phyloP scores from a whole-genome alignment of 306 rosid species.

The Malus sieversii region DNA sequence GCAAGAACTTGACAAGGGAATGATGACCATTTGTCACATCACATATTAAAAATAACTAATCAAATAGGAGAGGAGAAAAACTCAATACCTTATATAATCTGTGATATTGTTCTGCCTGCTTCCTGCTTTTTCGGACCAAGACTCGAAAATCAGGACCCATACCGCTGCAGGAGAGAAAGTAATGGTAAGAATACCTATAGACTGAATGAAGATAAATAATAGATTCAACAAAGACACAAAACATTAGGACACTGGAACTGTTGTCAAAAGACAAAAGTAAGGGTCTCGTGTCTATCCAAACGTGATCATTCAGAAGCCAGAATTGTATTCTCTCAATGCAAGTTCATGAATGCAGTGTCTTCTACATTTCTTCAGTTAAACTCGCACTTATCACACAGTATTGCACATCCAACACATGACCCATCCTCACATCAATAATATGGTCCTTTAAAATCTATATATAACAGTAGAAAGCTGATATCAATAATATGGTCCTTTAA shows the following conservation, averaged over 20 bases:
- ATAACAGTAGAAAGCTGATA: background rate
- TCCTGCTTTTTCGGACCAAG: constrained; percentile 90
- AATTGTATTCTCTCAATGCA: background rate
- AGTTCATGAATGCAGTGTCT: background rate
- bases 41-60: background rate
- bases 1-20: background rate
- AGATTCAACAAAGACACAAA: background rate
- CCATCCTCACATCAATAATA: background rate
- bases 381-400: background rate
- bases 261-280: background rate
- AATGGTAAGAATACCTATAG: background rate
- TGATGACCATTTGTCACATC: background rate
- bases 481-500: background rate
- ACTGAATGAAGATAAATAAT: background rate
- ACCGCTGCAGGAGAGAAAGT: constrained; percentile 43
- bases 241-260: background rate
- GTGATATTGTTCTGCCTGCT: constrained; percentile 93
- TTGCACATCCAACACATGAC: background rate
- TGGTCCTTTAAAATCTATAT: background rate
- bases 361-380: background rate
- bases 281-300: background rate
- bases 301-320: background rate
- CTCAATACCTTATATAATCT: constrained; percentile 62
- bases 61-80: background rate
- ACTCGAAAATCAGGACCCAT: constrained; percentile 99